phyloP scores from a whole-genome alignment of 202 grass and related monocot genomes.

The Carex arenaria region DNA sequence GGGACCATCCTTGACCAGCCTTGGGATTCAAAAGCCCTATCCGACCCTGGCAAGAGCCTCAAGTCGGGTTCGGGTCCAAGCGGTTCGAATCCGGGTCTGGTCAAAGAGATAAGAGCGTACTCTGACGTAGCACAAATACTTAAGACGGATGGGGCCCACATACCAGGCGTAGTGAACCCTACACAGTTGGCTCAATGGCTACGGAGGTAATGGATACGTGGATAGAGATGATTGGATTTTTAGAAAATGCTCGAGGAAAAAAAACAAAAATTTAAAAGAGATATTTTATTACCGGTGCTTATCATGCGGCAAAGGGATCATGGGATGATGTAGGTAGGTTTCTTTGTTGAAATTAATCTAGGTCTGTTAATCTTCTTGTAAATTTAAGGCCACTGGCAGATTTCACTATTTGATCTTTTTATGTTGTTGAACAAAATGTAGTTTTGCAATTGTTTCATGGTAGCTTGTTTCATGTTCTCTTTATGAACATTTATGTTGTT shows the following conservation, averaged over 20 bases:
- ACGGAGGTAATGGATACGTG: constrained; percentile 16
- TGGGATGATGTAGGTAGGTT: not conserved
- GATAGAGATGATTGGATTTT: not conserved
- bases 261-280: too few relatives aligned
- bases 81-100: not conserved
- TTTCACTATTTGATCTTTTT: not conserved
- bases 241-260: not conserved
- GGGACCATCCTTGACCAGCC: constrained; percentile 54
- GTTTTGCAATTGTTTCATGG: not conserved
- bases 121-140: constrained; percentile 53
- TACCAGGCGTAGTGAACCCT: constrained; percentile 69
- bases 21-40: constrained; percentile 1
- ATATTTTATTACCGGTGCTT: not conserved
- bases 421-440: not conserved
- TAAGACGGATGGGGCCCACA: constrained; percentile 39
- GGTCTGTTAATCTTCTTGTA: constrained; percentile 5
- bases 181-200: constrained; percentile 66
- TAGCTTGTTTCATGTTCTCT: not conserved
- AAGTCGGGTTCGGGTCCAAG: not conserved
- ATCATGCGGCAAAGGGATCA: not conserved
- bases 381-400: not conserved
- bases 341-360: not conserved
- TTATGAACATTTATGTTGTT: not conserved
- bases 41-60: constrained; percentile 21
- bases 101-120: constrained; percentile 32